Evolutionary conservation across 345 rosid genomes (phyloP).

Genomic region (Isatis tinctoria): DNA sequence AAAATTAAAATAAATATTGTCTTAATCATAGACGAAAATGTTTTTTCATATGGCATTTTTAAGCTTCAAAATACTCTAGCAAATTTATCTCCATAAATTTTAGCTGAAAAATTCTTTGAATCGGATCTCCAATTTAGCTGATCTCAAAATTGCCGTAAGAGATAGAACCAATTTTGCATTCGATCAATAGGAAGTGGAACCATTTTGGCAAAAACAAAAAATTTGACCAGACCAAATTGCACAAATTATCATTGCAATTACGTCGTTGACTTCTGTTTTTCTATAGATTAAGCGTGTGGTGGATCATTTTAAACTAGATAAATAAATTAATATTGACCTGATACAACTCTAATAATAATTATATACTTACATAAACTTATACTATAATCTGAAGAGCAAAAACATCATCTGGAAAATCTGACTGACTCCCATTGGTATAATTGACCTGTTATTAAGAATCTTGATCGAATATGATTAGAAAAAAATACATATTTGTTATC

Average conservation of each 20-base stretch:
- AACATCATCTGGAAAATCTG: constrained; percentile 1
- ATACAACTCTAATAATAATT: not conserved
- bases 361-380: not conserved
- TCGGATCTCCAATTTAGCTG: no score
- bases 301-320: not conserved
- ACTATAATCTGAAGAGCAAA: not conserved
- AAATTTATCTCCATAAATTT: no score
- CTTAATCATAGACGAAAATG: no score
- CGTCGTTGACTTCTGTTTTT: not conserved
- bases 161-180: no score
- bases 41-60: no score
- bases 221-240: not conserved
- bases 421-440: not conserved
- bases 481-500: not conserved
- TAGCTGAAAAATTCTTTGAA: no score
- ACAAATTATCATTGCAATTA: not conserved
- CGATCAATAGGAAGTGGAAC: not conserved
- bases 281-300: not conserved
- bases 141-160: not conserved
- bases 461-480: not conserved
- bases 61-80: no score
- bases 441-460: not conserved
- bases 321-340: not conserved
- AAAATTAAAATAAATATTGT: no score
- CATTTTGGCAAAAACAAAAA: not conserved